Base-by-base conservation (phyloP, 2,329 filamentous ascomycete genomes). In the Aspergillus floridensis region DNA sequence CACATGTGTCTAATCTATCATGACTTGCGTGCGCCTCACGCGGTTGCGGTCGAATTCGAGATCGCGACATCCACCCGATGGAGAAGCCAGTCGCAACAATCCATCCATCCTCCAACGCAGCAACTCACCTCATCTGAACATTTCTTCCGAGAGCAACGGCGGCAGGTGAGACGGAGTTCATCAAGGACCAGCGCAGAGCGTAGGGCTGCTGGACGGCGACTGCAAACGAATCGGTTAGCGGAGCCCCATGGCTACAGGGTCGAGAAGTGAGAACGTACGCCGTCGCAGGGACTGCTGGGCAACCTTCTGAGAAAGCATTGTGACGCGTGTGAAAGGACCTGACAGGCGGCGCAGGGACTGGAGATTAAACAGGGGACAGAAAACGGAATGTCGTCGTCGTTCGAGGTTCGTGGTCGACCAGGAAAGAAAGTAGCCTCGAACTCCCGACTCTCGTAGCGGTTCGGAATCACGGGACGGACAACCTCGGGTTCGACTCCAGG, bases 291-390 rank as follows among this genome's bases (percentile, higher is more conserved):
- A 79, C 66, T 77, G 76, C 67, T 81, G 79, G 57, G 76, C 73
- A 70, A 79, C 69, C 71, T 79, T 78, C 66, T 80, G 79, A 57
- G 77, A 77, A 66, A 80, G 72, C 79, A 82, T 80, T 49, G 59
- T 77, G 71, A 57, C 24, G 47, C 46, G 38, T 59, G 48, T 59
- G 51, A 58, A 12, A 16, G 14, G 53, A 46, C 54, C 48, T 26
- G 38, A 50, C 47, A 49, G 56, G 56, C 26, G 52, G 26, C 59
- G 44, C 22, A 57, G 57, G 59, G 44, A 53, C 58, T 58, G 58
- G 47, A 53, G 38, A 49, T 10, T 29, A 7, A 8, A 29, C 11
- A 35, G 51, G 47, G 53, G 38, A 49, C 58, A 59, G 58, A 57
- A 59, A 49, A 56, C 47, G 58, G 50, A 54, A 56, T 53, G 60